A percentile compares a stretch with the other conserved stretches of the same genome.
Evolutionary conservation across 208 protist species (phyloP).

Genomic region (Leishmania mexicana): DNA sequence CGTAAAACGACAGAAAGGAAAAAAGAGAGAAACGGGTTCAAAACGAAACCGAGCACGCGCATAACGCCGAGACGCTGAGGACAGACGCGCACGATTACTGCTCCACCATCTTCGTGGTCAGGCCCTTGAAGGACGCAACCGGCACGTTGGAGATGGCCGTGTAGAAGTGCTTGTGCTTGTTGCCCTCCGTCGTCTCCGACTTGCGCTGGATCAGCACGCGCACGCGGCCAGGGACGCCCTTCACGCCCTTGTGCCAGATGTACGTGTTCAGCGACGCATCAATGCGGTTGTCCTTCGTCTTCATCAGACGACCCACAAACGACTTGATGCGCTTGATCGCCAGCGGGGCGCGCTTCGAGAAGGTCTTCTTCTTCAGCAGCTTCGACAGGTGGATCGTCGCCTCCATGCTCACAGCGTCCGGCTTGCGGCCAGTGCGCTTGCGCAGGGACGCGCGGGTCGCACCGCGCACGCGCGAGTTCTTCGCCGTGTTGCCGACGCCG

Average conservation of each 20-base stretch:
- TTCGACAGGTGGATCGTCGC: slow-evolving; percentile 98
- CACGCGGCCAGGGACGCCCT: slow-evolving; percentile 94
- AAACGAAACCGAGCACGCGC: background rate
- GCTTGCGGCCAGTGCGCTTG: slow-evolving; percentile 86
- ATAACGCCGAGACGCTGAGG: background rate
- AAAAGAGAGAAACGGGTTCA: background rate
- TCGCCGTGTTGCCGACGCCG: slow-evolving; percentile 87
- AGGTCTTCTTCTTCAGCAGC: slow-evolving; percentile 95
- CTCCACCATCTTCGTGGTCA: slow-evolving; percentile 81
- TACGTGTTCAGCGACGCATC: slow-evolving; percentile 97
- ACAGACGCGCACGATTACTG: slow-evolving; percentile 40
- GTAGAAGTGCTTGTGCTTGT: slow-evolving; percentile 91
- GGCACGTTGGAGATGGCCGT: slow-evolving; percentile 90
- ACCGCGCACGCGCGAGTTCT: slow-evolving; percentile 86
- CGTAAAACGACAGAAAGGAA: background rate
- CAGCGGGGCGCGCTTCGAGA: slow-evolving; percentile 97
- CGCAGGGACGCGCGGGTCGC: slow-evolving; percentile 79
- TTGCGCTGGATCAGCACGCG: slow-evolving; percentile 94
- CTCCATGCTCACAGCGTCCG: slow-evolving; percentile 93
- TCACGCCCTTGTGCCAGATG: slow-evolving; percentile 97
- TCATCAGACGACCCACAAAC: slow-evolving; percentile 96
- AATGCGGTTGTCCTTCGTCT: slow-evolving; percentile 98
- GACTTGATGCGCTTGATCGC: slow-evolving; percentile 96
- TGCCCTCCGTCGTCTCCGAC: slow-evolving; percentile 76
- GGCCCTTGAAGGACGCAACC: slow-evolving; percentile 82